phyloP scores from a whole-genome alignment of 768 basidiomycete species.

The Chalciporus sphaerocephalus region DNA sequence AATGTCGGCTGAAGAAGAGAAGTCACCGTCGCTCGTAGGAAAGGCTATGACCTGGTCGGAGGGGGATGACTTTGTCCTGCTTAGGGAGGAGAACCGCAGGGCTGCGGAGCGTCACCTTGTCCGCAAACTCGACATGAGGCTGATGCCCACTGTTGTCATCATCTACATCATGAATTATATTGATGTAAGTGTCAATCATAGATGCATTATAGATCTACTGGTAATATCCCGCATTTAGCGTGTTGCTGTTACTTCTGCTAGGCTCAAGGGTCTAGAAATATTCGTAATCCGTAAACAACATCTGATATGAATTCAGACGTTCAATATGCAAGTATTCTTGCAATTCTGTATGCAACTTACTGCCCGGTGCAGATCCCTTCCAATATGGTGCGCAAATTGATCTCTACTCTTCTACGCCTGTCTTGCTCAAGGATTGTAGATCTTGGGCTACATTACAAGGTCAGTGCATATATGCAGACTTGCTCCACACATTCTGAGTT shows the following conservation, averaged over 20 bases:
- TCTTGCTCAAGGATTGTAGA: conserved; percentile 28
- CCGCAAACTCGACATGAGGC: conserved; percentile 26
- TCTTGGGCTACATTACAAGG: conserved; percentile 53
- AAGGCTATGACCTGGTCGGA: neutral
- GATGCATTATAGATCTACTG: neutral
- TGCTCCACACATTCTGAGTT: neutral
- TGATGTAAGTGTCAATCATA: conserved; percentile 10
- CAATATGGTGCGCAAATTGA: conserved; percentile 47
- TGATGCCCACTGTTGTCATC: conserved; percentile 26
- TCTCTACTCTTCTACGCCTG: no score
- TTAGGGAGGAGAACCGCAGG: conserved; percentile 8
- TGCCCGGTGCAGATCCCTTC: conserved; percentile 63
- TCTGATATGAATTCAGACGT: conserved; percentile 34
- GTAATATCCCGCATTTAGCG: conserved; percentile 26
- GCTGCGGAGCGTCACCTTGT: conserved; percentile 22
- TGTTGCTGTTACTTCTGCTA: conserved; percentile 36
- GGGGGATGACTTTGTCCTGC: conserved; percentile 10
- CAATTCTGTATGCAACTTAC: conserved; percentile 55
- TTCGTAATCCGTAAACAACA: neutral
- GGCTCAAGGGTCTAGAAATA: conserved; percentile 36
- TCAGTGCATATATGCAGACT: conserved; percentile 15
- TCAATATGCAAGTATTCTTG: conserved; percentile 50
- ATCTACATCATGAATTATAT: conserved; percentile 29
- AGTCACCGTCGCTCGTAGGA: conserved; percentile 7
- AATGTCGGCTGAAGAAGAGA: conserved; percentile 12